These are phyloP conservation scores for Alternaria consortialis DNA, from an alignment of 2,329 filamentous ascomycete species.

Conservation along the genomic window DNA sequence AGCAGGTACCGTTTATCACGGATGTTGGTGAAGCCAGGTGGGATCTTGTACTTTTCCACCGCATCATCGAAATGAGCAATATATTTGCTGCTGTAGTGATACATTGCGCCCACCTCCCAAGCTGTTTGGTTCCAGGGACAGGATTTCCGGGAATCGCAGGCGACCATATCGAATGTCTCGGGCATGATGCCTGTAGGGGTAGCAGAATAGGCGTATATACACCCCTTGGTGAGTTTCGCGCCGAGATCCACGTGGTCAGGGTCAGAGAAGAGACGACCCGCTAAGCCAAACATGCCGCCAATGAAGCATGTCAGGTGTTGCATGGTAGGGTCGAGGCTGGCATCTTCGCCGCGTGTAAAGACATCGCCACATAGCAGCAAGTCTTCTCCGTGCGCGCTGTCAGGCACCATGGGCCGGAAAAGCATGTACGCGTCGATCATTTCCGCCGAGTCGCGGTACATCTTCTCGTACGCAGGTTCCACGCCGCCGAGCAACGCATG, in stretches of 20 bases:
- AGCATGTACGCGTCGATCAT: constrained; percentile 59
- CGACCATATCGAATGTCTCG: constrained; percentile 62
- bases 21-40: constrained; percentile 53
- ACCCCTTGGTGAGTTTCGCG: constrained; percentile 67
- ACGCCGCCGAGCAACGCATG: constrained; percentile 51
- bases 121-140: constrained; percentile 65
- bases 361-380: constrained; percentile 51
- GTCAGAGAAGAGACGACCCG: constrained; percentile 64
- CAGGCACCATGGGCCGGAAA: constrained; percentile 56
- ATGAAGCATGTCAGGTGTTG: constrained; percentile 69
- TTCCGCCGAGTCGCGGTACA: constrained; percentile 63
- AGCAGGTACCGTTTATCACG: constrained; percentile 57
- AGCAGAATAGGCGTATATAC: constrained; percentile 67
- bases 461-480: constrained; percentile 58
- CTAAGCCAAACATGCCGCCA: constrained; percentile 69
- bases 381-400: constrained; percentile 32
- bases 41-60: constrained; percentile 37
- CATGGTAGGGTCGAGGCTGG: constrained; percentile 57
- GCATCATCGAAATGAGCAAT: constrained; percentile 22
- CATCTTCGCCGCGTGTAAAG: constrained; percentile 20
- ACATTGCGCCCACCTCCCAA: constrained; percentile 56
- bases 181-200: constrained; percentile 68
- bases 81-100: constrained; percentile 28
- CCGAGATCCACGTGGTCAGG: constrained; percentile 64
- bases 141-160: constrained; percentile 52